These are phyloP conservation scores for Aspergillus sp. DNA, from an alignment of 2,329 filamentous ascomycete species.

Conservation along the genomic window DNA sequence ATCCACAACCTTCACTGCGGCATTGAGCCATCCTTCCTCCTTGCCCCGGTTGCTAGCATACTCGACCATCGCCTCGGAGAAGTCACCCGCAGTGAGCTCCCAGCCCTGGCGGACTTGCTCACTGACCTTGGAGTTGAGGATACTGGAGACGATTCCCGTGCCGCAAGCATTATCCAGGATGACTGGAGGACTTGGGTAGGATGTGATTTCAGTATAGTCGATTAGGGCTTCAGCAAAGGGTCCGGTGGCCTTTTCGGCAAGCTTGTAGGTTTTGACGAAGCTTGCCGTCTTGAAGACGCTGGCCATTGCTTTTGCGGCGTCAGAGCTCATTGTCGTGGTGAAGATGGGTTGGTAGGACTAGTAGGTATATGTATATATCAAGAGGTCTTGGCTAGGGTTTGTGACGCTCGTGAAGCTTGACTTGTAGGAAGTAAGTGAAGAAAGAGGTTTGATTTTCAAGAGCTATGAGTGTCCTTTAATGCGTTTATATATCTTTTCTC, in stretches of 20 bases:
- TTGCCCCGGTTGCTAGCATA: constrained; percentile 45
- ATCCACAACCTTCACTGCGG: constrained; percentile 51
- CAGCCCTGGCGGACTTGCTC: constrained; percentile 47
- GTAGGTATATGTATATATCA: background rate
- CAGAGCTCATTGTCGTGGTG: background rate
- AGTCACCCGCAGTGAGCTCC: constrained; percentile 57
- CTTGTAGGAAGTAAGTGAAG: background rate
- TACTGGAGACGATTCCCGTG: constrained; percentile 54
- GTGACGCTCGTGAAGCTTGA: background rate
- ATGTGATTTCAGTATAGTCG: constrained; percentile 33
- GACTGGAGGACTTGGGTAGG: constrained; percentile 28
- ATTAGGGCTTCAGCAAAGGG: constrained; percentile 36
- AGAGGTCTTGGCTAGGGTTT: background rate
- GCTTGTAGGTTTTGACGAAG: constrained; percentile 33
- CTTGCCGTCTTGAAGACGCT: constrained; percentile 3
- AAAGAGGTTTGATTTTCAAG: background rate
- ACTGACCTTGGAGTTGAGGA: constrained; percentile 49
- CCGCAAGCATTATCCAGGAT: constrained; percentile 62
- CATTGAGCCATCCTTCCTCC: constrained; percentile 53
- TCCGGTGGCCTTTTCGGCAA: constrained; percentile 37
- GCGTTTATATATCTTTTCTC: constrained; percentile 4
- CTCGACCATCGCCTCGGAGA: constrained; percentile 49
- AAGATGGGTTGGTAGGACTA: background rate
- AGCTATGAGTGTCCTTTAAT: background rate
- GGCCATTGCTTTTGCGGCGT: background rate